Evolutionary conservation across 164 flowering plant species (phyloP).

Genomic region (Annona cherimola): DNA sequence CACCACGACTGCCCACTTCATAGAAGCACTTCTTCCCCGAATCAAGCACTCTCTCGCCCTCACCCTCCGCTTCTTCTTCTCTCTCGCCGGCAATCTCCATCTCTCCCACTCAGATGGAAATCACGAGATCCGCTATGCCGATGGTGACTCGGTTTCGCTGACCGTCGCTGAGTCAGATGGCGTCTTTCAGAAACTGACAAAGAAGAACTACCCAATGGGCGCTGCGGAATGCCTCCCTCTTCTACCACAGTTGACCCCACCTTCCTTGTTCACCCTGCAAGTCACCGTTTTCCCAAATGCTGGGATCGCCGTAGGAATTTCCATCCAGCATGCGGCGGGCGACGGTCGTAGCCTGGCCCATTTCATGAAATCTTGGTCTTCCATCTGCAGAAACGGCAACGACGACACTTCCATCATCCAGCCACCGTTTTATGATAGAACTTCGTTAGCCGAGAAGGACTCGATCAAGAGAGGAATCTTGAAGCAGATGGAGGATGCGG

Average conservation of each 20-base stretch:
- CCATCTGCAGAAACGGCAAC: conserved; percentile 11
- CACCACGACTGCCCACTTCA: conserved; percentile 14
- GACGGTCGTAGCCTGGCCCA: conserved; percentile 25
- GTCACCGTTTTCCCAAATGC: conserved; percentile 32
- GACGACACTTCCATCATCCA: not conserved
- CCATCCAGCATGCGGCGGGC: conserved; percentile 21
- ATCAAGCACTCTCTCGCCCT: conserved; percentile 35
- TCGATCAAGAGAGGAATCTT: conserved; percentile 8
- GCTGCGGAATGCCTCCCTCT: conserved; percentile 3
- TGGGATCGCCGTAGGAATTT: conserved; percentile 29
- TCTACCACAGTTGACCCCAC: conserved; percentile 7
- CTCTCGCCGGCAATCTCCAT: conserved; percentile 25
- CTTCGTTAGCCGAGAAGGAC: conserved; percentile 17
- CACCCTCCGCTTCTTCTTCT: conserved; percentile 34
- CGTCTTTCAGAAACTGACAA: conserved; percentile 2
- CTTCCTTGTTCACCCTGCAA: conserved; percentile 26
- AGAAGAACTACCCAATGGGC: not conserved
- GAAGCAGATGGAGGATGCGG: not conserved
- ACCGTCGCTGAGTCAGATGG: conserved; percentile 15
- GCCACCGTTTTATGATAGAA: conserved; percentile 21
- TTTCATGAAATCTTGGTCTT: conserved; percentile 44
- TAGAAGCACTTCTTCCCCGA: conserved; percentile 18
- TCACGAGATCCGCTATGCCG: conserved; percentile 20
- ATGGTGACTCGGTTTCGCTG: conserved; percentile 27
- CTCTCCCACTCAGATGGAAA: conserved; percentile 15